Evolutionary conservation across 345 rosid genomes (phyloP).

Genomic region (Barbarea vulgaris): DNA sequence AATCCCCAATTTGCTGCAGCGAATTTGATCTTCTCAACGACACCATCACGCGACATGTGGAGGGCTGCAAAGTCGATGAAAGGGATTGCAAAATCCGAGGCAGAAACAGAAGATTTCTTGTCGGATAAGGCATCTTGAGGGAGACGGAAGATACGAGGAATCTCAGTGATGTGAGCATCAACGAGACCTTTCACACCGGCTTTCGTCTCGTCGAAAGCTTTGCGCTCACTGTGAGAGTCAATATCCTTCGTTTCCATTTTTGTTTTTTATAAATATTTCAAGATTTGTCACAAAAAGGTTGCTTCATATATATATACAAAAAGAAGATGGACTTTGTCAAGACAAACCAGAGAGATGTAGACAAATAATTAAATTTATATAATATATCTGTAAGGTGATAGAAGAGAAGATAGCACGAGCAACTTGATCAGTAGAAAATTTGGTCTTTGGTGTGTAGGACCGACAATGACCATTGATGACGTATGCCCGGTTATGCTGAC

Average conservation of each 20-base stretch:
- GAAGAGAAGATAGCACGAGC: not conserved
- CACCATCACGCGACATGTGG: not conserved
- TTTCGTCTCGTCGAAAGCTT: slow-evolving; percentile 36
- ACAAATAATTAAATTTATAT: no score
- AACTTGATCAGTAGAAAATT: not conserved
- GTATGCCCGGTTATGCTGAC: not conserved
- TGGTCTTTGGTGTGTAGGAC: not conserved
- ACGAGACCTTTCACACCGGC: slow-evolving; percentile 54
- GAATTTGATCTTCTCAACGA: slow-evolving; percentile 28
- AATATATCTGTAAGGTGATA: not conserved
- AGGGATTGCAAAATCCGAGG: slow-evolving; percentile 32
- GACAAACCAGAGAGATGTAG: no score
- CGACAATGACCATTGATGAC: not conserved
- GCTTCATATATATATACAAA: not conserved
- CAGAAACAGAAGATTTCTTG: not conserved
- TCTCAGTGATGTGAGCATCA: slow-evolving; percentile 39
- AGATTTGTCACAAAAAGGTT: slow-evolving; percentile 4
- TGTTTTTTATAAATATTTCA: not conserved
- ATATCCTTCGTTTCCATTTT: slow-evolving; percentile 10
- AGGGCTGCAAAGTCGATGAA: slow-evolving; percentile 44
- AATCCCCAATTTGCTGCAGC: slow-evolving; percentile 53
- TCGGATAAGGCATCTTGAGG: not conserved
- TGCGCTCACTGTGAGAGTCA: not conserved
- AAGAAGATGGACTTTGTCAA: no score
- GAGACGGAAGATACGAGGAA: slow-evolving; percentile 43